Evolutionary conservation across 2,329 filamentous ascomycete genomes (phyloP).

Genomic region (Neocucurbitaria cava): DNA sequence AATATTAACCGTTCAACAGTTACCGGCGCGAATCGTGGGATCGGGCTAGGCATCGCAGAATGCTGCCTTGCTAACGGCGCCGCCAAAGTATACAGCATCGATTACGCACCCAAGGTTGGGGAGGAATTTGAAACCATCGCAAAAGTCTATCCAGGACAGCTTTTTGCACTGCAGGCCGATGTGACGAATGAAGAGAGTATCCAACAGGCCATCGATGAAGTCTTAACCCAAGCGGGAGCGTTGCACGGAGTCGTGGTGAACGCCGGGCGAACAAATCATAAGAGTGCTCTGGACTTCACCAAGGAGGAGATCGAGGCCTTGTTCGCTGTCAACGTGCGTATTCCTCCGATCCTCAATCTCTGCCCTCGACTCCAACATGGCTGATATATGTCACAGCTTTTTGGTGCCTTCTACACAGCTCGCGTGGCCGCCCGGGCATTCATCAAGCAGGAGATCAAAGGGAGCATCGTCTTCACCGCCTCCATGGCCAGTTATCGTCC

Average conservation of each 20-base stretch:
- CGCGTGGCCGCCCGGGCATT: constrained; percentile 54
- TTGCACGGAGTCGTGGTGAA: constrained; percentile 61
- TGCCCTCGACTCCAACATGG: no score
- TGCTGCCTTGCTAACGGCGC: no score
- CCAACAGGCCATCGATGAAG: constrained; percentile 53
- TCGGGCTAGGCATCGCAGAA: no score
- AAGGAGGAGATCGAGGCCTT: constrained; percentile 56
- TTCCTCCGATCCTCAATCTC: no score
- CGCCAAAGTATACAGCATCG: no score
- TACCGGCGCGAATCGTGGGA: no score
- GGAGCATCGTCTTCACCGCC: constrained; percentile 56
- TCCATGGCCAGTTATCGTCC: constrained; percentile 57
- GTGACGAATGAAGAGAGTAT: constrained; percentile 57
- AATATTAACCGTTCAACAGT: no score
- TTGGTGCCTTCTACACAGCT: constrained; percentile 55
- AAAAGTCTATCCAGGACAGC: constrained; percentile 49
- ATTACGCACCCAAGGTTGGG: no score
- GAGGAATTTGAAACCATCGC: no score
- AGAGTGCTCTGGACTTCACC: constrained; percentile 59
- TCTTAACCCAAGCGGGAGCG: constrained; percentile 53
- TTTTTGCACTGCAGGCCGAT: constrained; percentile 55
- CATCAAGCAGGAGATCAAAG: constrained; percentile 55
- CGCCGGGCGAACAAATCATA: constrained; percentile 61
- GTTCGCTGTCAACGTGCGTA: constrained; percentile 55
- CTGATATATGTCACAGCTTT: no score